Percentiles rank a stretch among this genome's conserved stretches.
phyloP scores from a whole-genome alignment of 768 basidiomycete species.

The Lactifluus subvellereus region DNA sequence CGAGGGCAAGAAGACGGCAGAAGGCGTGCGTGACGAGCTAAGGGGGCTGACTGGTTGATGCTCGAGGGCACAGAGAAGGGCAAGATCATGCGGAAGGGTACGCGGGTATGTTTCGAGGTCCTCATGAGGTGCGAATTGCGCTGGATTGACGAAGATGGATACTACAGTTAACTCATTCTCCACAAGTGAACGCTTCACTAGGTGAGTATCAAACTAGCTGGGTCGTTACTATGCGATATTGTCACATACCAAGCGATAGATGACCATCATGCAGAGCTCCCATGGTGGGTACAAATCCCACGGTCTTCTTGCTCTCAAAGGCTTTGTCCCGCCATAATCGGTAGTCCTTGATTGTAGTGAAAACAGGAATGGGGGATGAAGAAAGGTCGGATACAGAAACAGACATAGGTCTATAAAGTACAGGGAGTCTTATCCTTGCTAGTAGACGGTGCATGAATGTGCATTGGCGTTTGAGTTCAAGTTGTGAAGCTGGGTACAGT shows the following conservation, averaged over 20 bases:
- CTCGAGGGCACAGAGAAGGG: conserved; percentile 43
- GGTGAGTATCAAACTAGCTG: neutral
- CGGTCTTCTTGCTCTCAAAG: conserved; percentile 51
- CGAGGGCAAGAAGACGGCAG: conserved; percentile 74
- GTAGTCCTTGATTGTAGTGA: conserved; percentile 55
- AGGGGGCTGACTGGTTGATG: conserved; percentile 21
- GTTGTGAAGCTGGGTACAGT: neutral
- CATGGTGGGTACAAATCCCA: conserved; percentile 98
- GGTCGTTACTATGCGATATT: conserved; percentile 8
- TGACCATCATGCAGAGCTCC: conserved; percentile 95
- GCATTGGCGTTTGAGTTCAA: neutral
- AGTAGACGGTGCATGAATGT: neutral
- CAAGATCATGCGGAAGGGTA: conserved; percentile 71
- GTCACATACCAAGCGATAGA: conserved; percentile 70
- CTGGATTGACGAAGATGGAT: conserved; percentile 97
- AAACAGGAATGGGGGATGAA: conserved; percentile 38
- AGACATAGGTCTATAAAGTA: conserved; percentile 1
- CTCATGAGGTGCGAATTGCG: conserved; percentile 95
- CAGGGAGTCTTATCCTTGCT: neutral
- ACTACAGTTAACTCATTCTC: conserved; percentile 84
- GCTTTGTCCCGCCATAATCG: conserved; percentile 71
- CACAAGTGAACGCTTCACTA: conserved; percentile 71
- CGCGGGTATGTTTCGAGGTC: conserved; percentile 90
- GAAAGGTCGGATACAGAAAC: conserved; percentile 23
- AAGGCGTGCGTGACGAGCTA: conserved; percentile 38